Evolutionary conservation across 805 yeast genomes (phyloP), one percentile per base, ranked within the genome.

Genomic region (Danielia oregonensis): DNA sequence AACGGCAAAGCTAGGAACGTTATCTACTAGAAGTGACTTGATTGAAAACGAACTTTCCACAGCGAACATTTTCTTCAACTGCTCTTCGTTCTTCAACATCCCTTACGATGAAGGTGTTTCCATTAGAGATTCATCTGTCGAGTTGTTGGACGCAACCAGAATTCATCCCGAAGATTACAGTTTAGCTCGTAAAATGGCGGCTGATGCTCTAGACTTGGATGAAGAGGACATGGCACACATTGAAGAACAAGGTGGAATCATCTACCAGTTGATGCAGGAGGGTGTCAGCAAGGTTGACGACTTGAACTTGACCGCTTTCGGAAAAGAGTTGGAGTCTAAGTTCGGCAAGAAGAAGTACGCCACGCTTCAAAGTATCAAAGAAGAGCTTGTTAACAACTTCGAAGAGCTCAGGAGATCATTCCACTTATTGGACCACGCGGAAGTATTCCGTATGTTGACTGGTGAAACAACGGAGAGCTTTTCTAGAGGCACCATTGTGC

Each of bases 161-260:
- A 88, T 93, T 30, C 99, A 93, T 52, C 97, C 97, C 6, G 97
- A 93, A 61, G 99, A 93, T 63, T 93, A 93, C 57, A 95, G 86
- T 44, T 71, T 93, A 48, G 97, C 97, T 3, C 78, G 93, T 32
- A 93, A 93, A 58, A 93, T 93, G 89, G 97, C 97, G 6, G 93
- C 96, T 2, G 98, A 93, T 67, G 97, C 98, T 2, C 72, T 93
- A 45, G 98, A 91, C 56, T 74, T 89, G 44, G 96, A 88, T 50
- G 98, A 94, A 51, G 97, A 91, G 59, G 96, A 88, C 45, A 70
- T 86, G 52, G 82, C 80, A 2, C 89, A 82, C 37, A 59, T 82
- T 30, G 89, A 86, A 53, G 82, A 79, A 42, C 84, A 82, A 40
- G 93, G 89, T 31, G 89, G 89, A 29, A 85, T 87, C 2, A 82